A percentile compares a stretch with the other conserved stretches of the same genome.
Conservation (phyloP, 139 green algal species). For the Monoraphidium neglectum region DNA sequence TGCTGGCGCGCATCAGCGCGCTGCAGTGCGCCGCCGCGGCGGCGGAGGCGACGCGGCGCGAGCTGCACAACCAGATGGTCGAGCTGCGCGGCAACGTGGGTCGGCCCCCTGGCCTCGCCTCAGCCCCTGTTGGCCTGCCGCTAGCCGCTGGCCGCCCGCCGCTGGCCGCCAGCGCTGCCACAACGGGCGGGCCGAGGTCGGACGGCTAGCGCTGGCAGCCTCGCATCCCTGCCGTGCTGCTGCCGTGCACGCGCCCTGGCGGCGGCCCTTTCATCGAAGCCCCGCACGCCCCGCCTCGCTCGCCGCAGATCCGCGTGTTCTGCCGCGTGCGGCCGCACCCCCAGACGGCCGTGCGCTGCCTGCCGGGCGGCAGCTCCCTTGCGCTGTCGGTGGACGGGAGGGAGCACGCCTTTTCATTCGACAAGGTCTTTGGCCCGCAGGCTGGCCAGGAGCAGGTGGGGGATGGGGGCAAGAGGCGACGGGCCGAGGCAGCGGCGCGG, state of each 20-base stretch:
- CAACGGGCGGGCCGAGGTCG: too few relatives aligned
- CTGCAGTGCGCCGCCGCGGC: slow-evolving; percentile 64
- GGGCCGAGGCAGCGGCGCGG: too few relatives aligned
- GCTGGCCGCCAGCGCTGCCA: too few relatives aligned
- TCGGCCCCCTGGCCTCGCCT: slow-evolving; percentile 8
- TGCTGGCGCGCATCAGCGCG: slow-evolving; percentile 68
- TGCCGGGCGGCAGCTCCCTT: slow-evolving; percentile 58
- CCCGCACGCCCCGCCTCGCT: too few relatives aligned
- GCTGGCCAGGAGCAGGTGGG: slow-evolving; percentile 59
- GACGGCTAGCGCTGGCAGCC: too few relatives aligned
- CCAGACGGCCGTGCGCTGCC: slow-evolving; percentile 35
- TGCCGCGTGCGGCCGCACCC: slow-evolving; percentile 75
- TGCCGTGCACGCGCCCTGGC: too few relatives aligned
- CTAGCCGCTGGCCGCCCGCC: too few relatives aligned
- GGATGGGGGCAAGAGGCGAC: neutral
- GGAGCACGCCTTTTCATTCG: slow-evolving; percentile 77
- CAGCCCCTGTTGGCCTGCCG: too few relatives aligned
- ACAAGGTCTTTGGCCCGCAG: slow-evolving; percentile 63
- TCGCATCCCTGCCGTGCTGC: too few relatives aligned
- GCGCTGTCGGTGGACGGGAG: slow-evolving; percentile 59
- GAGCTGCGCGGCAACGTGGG: slow-evolving; percentile 84
- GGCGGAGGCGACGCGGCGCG: slow-evolving; percentile 60
- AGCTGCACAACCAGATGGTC: slow-evolving; percentile 88
- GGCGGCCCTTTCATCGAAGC: too few relatives aligned
- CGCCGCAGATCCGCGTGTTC: slow-evolving; percentile 85